Base-by-base conservation (phyloP, 371 early-diverging fungal species). In the Lichtheimia hyalospora region DNA sequence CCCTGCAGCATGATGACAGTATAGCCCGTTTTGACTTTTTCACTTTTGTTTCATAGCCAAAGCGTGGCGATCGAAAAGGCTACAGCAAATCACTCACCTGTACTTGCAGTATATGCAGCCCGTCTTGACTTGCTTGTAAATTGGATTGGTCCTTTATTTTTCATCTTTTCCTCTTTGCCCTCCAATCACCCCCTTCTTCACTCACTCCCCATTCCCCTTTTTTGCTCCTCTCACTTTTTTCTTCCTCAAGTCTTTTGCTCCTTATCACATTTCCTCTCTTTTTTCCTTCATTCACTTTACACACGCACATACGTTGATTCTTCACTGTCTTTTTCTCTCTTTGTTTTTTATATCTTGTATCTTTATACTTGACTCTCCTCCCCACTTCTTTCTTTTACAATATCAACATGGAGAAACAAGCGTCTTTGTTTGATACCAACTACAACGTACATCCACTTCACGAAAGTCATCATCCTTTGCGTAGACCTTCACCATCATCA, bases 401-500 rank as follows among this genome's bases (percentile, higher is more conserved):
- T 34, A 34, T 8, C 34, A 10, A 34, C 46, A 46, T 46, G 46
- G 46, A 46, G 46, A 46, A 46, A 21, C 46, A n/a, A 21, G 18
- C 46, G 46, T 21, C 46, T 46, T 8, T 46, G 21, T 46, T 46
- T 21, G 46, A 46, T 46, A 46, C 46, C n/a, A 46, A 16, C 21
- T 46, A 46, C 46, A 21, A 21, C 21, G 46, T 46, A 46, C 46
- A 46, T 46, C 46, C 46, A 18, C 46, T 46, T 2, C 46, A 46
- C 21, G 48, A 21, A 14, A 54, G 41, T 8, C 14, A 28, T 18
- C 14, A 16, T 41, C 27, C 16, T 12, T 15, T 54, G 16, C 54
- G 40, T 20, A 59, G 59, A 51, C 50, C 61, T 16, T 70, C 72
- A 43, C 60, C 62, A 23, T 77, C 79, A 42, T 21, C 21, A 18